Base-by-base conservation (phyloP, 2,329 filamentous ascomycete genomes). In the Neofusicoccum parvum region DNA sequence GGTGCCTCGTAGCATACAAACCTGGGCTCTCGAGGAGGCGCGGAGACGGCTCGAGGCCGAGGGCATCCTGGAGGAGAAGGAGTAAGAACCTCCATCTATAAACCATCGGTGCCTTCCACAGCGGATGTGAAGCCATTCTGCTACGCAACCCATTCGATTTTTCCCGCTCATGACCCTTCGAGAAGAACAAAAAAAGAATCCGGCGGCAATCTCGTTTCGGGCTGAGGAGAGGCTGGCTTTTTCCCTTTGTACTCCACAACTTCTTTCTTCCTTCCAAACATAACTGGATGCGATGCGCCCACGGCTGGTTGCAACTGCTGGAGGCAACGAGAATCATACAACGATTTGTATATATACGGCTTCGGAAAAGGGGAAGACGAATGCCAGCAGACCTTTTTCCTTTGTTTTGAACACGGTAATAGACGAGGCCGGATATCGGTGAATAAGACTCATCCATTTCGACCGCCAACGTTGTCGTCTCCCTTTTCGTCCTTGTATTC, bases 1-100 rank as follows among this genome's bases (percentile, higher is more conserved):
- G 41, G 36, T 23, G 34, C 34, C 60, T 17, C 66, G 67, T 73
- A 99, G 95, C 80, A 97, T 99, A 88, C 95, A 98, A 85, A 98
- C 94, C 64, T 99, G 95, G 95, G 95, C 95, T 69, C 88, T 99
- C 49, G 95, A 99, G 82, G 95, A 99, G 83, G 95, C 95, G 62
- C 88, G 95, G 76, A 88, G 95, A 83, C 87, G 95, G 83, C 88
- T 99, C 86, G 95, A 99, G 83, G 91, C 89, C 67, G 95, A 99
- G 84, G 95, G 95, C 67, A 94, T 98, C 76, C 82, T 98, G 75
- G 88, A 92, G 75, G 94, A 97, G 15, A 64, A 46, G 49, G 45
- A 64, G 39, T 64, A 48, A 48, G 56, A 14, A 39, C 23, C 7
- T 20, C 27, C 12, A 56, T 15, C n/a, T 45, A 6, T 20, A 9